Base-by-base conservation (phyloP, 1,284 basidiomycete genomes). In the Ganoderma lucidum region DNA sequence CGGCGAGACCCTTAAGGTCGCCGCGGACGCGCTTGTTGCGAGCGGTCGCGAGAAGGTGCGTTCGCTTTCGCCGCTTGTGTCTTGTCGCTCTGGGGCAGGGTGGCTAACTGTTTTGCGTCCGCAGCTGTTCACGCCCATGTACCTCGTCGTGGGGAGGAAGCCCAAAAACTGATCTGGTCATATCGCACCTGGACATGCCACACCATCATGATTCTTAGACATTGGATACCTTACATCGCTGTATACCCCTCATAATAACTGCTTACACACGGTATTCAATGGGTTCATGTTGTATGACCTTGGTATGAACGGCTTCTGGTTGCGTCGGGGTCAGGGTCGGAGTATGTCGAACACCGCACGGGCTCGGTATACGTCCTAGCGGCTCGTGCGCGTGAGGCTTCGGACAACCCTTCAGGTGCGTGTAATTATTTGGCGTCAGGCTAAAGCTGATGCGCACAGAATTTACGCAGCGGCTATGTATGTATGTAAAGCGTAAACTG, bases 41-140 rank as follows among this genome's bases (percentile, higher is more conserved):
- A 96, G 96, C 78, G 97, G 97, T 39, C 90, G 92, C 81, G 87
- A 86, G 72, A 97, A 97, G 89, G 93, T 96, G 70, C 73, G 86
- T 77, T 41, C 30, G 41, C 19, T 32, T 63, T 23, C 30, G 8
- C 17, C 6, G 35, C 23, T 28, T 48, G 9, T 45, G 17, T 15
- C 4, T 19, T 44, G 17, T 44, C 14, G 6, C 15, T n/a, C 12
- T 30, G n/a, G 23, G 14, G 17, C 23, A 3, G 15, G 1, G 10
- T 5, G 9, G 6, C 35, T 35, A 28, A 60, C 23, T 37, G 35
- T 67, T 55, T 17, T 62, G 56, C n/a, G 64, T 44, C 72, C 60
- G 39, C 76, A 94, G 92, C 84, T 94, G 19, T 94, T 94, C 80
- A 94, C 93, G 15, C 93, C 93, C 0, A 94, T 94, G 93, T 93